Percentiles rank a stretch among this genome's conserved stretches.
Evolutionary conservation across 2,329 filamentous ascomycete genomes (phyloP).

Genomic region (Stagonosporopsis vannaccii): DNA sequence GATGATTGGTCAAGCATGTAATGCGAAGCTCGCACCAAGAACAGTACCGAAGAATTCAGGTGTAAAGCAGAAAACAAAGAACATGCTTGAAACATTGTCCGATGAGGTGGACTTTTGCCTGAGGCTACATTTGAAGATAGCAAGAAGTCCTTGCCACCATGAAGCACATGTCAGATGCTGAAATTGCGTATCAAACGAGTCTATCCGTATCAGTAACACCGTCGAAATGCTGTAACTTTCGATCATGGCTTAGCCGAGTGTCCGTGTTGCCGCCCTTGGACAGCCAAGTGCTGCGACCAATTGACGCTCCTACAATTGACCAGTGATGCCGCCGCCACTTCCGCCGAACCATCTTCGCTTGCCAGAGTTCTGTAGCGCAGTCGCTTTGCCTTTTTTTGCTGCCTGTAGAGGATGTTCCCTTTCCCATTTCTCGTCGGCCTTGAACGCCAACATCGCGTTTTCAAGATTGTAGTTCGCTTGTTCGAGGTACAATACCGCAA

Average conservation of each 20-base stretch:
- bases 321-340: slow-evolving; percentile 45
- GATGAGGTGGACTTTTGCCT: no score
- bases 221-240: not conserved
- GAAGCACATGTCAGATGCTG: not conserved
- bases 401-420: slow-evolving; percentile 67
- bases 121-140: no score
- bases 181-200: not conserved
- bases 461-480: slow-evolving; percentile 72
- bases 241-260: not conserved
- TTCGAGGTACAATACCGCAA: slow-evolving; percentile 77
- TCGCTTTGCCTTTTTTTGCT: slow-evolving; percentile 54
- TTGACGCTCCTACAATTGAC: slow-evolving; percentile 41
- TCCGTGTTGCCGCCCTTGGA: slow-evolving; percentile 5
- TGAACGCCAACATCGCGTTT: slow-evolving; percentile 68
- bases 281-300: not conserved
- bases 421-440: slow-evolving; percentile 80
- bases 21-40: not conserved
- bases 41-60: not conserved
- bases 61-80: not conserved
- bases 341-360: slow-evolving; percentile 47
- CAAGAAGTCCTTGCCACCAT: no score
- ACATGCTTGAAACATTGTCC: not conserved
- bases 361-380: slow-evolving; percentile 32
- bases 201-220: slow-evolving; percentile 8
- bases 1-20: slow-evolving; percentile 4